These are phyloP conservation scores for Termitomyces sp. DNA, from an alignment of 1,284 basidiomycete species.

Conservation along the genomic window DNA sequence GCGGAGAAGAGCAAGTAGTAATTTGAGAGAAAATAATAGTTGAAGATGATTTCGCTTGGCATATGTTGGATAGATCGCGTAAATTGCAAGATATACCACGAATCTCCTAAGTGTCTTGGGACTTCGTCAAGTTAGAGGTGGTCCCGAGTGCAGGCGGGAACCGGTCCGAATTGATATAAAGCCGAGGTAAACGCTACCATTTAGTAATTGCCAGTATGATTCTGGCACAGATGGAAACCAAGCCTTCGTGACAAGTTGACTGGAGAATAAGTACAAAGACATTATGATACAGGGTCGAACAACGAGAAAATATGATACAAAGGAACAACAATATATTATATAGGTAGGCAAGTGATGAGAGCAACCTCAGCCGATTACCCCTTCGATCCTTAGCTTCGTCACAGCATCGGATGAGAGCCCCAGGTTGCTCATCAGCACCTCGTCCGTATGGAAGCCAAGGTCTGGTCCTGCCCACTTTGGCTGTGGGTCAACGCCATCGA, in stretches of 20 bases:
- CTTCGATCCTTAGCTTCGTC: conserved; percentile 35
- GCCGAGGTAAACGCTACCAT: background rate
- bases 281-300: background rate
- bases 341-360: background rate
- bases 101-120: too few species aligned
- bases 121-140: too few species aligned
- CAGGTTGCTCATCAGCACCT: conserved; percentile 48
- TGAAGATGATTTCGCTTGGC: too few species aligned
- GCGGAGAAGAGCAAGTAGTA: too few species aligned
- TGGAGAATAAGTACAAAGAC: background rate
- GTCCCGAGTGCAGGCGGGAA: too few species aligned
- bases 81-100: too few species aligned
- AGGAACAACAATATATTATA: background rate
- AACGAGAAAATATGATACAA: background rate
- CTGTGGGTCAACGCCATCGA: conserved; percentile 50
- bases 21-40: too few species aligned
- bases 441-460: conserved; percentile 57
- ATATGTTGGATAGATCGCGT: too few species aligned
- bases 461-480: conserved; percentile 67
- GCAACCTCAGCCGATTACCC: conserved; percentile 39
- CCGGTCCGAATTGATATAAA: too few species aligned
- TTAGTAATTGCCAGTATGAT: too few species aligned
- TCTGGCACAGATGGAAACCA: background rate
- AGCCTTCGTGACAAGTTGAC: background rate
- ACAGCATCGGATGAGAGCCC: conserved; percentile 42